Percentiles rank a stretch among this genome's conserved stretches.
Conservation (phyloP, 192 early-diverging fungal genomes). For the Pilaira anomala region DNA sequence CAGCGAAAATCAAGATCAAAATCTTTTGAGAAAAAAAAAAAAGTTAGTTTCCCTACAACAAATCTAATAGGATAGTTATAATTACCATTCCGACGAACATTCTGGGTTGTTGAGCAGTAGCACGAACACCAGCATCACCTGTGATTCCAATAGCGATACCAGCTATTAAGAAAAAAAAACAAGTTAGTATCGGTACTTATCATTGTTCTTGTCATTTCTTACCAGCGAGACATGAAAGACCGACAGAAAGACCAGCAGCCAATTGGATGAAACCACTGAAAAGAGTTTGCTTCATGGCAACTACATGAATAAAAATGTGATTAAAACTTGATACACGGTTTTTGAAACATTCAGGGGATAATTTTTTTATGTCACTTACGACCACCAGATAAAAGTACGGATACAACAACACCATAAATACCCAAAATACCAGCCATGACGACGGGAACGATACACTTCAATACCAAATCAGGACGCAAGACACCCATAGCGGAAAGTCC, state of each 20-base stretch:
- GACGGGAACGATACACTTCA: constrained; percentile 90
- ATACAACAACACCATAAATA: constrained; percentile 96
- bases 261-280: constrained; percentile 88
- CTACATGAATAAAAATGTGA: constrained; percentile 32
- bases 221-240: constrained; percentile 80
- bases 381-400: constrained; percentile 83
- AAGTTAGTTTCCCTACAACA: constrained; percentile 11
- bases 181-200: not conserved
- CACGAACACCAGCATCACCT: constrained; percentile 93
- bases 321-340: constrained; percentile 26
- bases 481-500: constrained; percentile 94
- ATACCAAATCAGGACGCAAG: constrained; percentile 87
- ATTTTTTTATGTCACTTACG: constrained; percentile 50
- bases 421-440: constrained; percentile 99
- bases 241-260: constrained; percentile 89
- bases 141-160: constrained; percentile 97
- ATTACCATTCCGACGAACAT: constrained; percentile 87
- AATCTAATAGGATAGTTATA: not conserved
- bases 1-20: constrained; percentile 99
- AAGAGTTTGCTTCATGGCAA: constrained; percentile 42
- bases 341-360: constrained; percentile 15
- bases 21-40: constrained; percentile 42
- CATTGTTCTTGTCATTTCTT: not conserved
- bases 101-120: constrained; percentile 84
- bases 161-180: constrained; percentile 40